Conservation (phyloP, 2,329 filamentous ascomycete genomes). For the Drechslera avenae region DNA sequence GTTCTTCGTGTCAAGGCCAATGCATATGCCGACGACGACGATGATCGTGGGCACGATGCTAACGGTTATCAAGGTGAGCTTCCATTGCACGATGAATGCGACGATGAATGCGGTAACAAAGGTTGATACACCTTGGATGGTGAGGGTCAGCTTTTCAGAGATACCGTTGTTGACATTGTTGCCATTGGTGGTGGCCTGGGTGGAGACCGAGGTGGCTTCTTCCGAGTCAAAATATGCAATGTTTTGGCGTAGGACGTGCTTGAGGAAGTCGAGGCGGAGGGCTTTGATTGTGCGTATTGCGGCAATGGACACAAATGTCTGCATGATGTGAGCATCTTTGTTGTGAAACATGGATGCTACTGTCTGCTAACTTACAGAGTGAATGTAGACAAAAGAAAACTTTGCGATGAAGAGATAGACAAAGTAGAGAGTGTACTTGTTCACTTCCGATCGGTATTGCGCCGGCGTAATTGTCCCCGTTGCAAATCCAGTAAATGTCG, state of each 20-base stretch:
- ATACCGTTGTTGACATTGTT: constrained; percentile 94
- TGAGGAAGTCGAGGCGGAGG: constrained; percentile 65
- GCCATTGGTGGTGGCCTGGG: constrained; percentile 90
- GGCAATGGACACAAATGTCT: constrained; percentile 54
- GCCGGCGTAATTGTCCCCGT: constrained; percentile 38
- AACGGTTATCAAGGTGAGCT: constrained; percentile 77
- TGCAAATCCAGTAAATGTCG: constrained; percentile 53
- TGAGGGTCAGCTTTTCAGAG: constrained; percentile 50
- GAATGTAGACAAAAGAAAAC: constrained; percentile 64
- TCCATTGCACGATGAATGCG: constrained; percentile 90
- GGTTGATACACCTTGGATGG: constrained; percentile 48
- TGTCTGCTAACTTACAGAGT: constrained; percentile 24
- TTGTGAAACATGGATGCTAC: background rate
- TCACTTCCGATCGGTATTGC: constrained; percentile 48
- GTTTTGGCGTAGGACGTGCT: constrained; percentile 61
- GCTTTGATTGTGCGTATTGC: constrained; percentile 59
- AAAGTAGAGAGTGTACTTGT: constrained; percentile 62
- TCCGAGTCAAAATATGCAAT: constrained; percentile 70
- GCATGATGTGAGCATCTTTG: constrained; percentile 10
- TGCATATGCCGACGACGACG: constrained; percentile 33
- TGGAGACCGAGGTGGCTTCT: constrained; percentile 90
- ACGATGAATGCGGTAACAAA: constrained; percentile 89
- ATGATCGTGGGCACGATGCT: constrained; percentile 55
- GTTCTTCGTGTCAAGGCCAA: constrained; percentile 44
- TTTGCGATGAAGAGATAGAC: constrained; percentile 72